Conservation (phyloP, 306 rosid species). For the Cyamopsis tetragonoloba region DNA sequence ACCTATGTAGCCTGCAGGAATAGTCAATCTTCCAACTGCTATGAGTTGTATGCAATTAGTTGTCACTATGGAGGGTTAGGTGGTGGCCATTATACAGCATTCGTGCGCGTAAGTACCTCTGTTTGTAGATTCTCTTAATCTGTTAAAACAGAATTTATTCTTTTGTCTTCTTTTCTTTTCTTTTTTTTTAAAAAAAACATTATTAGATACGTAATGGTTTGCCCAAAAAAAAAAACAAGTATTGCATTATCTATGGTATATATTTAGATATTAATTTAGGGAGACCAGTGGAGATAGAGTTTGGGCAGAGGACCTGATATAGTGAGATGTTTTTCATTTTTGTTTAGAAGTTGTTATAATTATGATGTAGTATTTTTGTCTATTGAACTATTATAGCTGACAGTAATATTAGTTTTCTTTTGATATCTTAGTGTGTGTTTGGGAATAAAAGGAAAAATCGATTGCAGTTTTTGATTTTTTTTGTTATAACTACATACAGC, state of each 20-base stretch:
- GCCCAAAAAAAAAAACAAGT: not conserved
- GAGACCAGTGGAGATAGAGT: not conserved
- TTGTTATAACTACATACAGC: too few species aligned
- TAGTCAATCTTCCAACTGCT: slow-evolving; percentile 37
- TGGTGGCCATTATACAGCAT: slow-evolving; percentile 89
- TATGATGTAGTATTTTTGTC: not conserved
- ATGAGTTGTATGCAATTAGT: slow-evolving; percentile 68
- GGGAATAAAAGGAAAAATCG: too few species aligned
- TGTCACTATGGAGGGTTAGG: slow-evolving; percentile 83
- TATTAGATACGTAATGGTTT: not conserved
- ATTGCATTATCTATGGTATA: not conserved
- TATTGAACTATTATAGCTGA: not conserved
- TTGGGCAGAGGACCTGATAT: not conserved
- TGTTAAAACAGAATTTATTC: not conserved
- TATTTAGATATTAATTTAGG: not conserved
- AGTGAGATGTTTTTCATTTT: not conserved
- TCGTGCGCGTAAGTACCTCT: slow-evolving; percentile 61
- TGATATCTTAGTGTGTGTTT: not conserved
- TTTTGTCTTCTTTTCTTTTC: not conserved
- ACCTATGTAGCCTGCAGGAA: slow-evolving; percentile 34
- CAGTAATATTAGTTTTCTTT: not conserved
- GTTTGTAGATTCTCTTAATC: not conserved
- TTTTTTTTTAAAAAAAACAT: too few species aligned
- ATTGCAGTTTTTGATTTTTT: too few species aligned
- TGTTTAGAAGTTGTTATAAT: not conserved